A percentile compares a stretch with the other conserved stretches of the same genome.
phyloP scores from a whole-genome alignment of 805 yeast species.

The Zygosaccharomyces gambellarensis region DNA sequence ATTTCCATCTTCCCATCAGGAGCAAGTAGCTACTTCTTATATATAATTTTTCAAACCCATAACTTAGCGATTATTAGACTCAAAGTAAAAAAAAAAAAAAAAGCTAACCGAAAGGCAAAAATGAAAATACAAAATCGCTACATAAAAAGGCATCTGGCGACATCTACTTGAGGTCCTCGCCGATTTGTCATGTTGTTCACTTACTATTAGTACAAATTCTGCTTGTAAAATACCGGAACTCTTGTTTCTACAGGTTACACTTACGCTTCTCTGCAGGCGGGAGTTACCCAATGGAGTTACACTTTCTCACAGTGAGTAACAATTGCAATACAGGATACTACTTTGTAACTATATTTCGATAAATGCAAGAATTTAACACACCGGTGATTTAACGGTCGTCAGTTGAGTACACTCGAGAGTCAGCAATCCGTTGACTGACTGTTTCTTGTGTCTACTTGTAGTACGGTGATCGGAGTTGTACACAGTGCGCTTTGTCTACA shows the following conservation, averaged over 20 bases:
- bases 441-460: no score
- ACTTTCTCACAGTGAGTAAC: neutral
- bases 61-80: neutral
- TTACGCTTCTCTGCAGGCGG: neutral
- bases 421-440: neutral
- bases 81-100: neutral
- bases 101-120: neutral
- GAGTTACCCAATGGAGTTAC: constrained; percentile 1
- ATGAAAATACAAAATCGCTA: neutral
- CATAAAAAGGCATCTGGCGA: neutral
- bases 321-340: neutral
- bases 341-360: neutral
- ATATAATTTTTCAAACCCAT: constrained; percentile 4
- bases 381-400: neutral
- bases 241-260: neutral
- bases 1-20: neutral
- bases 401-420: neutral
- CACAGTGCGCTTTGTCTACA: no score
- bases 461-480: neutral
- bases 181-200: neutral
- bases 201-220: neutral
- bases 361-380: neutral
- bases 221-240: neutral
- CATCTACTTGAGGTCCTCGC: neutral
- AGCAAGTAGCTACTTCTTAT: neutral